Base-by-base conservation (phyloP, 495 filamentous ascomycete genomes). In the Hypoxylon perforatum region DNA sequence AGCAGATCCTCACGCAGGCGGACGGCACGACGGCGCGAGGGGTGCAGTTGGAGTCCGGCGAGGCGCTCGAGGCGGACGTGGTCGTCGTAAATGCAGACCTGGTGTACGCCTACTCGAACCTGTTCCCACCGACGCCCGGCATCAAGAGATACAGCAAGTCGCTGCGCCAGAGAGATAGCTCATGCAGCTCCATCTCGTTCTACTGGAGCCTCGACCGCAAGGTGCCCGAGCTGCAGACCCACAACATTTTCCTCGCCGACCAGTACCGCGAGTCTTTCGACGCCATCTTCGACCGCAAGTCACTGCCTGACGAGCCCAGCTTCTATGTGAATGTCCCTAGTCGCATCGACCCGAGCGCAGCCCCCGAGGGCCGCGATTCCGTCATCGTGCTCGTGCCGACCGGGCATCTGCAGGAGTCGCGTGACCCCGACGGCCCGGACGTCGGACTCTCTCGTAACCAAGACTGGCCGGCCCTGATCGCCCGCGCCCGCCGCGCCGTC, bases 251-350 rank as follows among this genome's bases (percentile, higher is more conserved):
- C 77, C 81, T 92, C 17, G 88, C 88, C 5, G 84, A 89, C 55
- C 79, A 87, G 59, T 92, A 91, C 75, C 78, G 80, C 36, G 86
- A 87, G 62, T 86, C 82, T 17, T 92, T 92, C 70, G 88, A 91
- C 75, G 79, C 81, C 46, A 92, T 91, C 38, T 91, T 92, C 78
- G 84, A 90, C 54, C 61, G 82, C 10, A 86, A 91, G 61, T 71
- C 79, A 5, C 81, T 92, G 10, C 90, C 89, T 2, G 53, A 77
- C 1, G 81, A 90, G 33, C 88, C 88, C 1, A 87, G 83, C 23
- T 92, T 92, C 79, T 92, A 91, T 75, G 82, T 91, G 75, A 90
- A 91, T 69, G 88, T 91, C 3, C 89, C 89, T 0, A 86, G 80
- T 25, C 80, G 87, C 15, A 80, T 91, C 21, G 89, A 92, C 66